Evolutionary conservation across 345 rosid species (phyloP), one percentile per base, ranked within the genome.

Genomic region (Mercurialis annua): DNA sequence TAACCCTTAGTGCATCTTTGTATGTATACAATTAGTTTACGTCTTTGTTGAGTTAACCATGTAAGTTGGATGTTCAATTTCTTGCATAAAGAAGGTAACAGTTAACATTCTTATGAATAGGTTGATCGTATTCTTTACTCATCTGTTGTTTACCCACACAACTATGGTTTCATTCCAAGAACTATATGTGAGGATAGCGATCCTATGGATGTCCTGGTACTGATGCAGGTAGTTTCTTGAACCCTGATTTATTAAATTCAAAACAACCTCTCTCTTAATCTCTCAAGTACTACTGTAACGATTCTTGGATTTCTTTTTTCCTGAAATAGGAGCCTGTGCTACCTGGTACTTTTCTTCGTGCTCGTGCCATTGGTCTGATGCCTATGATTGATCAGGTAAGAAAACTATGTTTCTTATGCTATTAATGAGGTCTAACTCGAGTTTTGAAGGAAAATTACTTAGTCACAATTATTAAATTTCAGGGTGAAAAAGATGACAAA

Each of bases 401-500:
- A 36, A n/a, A 29, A 40, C 21, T 36, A 16, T 30, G 7, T 12
- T 48, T 72, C 11, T 63, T 29, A 9, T 46, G 9, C 30, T 12
- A 34, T 2, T 21, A 15, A 12, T n/a, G 4, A 33, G 21, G 16
- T 9, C 21, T 62, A 23, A 10, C 7, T 40, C 7, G 4, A 17
- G 26, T 36, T 20, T 20, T 18, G 24, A 31, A 27, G 29, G n/a
- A 48, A 34, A 46, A 48, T 29, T 27, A 53, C 17, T 2, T 10
- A 21, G 15, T 49, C 12, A 16, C 34, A 58, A 42, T 20, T 62
- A 16, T 33, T 51, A 20, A 47, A 51, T 70, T 77, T 70, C 82
- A 90, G 98, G 98, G 98, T 64, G 99, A 91, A 67, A 91, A 92
- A 76, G 98, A 94, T 77, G 97, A 94, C 85, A 94, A 94, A 79